Percentiles rank a stretch among this genome's conserved stretches.
Evolutionary conservation across 805 yeast genomes (phyloP).

Genomic region (Candida succiphila): DNA sequence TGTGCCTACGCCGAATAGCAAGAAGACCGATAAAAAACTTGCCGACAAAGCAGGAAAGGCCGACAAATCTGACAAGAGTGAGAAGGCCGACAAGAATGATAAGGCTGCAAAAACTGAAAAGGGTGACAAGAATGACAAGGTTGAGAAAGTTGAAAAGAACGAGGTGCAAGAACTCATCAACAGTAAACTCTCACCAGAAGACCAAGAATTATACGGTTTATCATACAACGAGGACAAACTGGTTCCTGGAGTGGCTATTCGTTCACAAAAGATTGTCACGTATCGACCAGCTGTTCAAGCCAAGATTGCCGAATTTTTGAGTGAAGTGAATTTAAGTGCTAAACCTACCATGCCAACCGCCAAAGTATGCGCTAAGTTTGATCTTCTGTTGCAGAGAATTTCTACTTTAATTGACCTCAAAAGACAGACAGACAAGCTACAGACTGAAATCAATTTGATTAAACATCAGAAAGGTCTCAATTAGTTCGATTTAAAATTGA

Average conservation of each 20-base stretch:
- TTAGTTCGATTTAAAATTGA: neutral
- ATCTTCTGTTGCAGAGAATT: constrained; percentile 59
- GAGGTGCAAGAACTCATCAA: constrained; percentile 29
- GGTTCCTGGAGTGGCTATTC: constrained; percentile 70
- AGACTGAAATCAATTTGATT: constrained; percentile 59
- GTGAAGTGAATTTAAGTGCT: constrained; percentile 70
- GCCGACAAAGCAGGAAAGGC: neutral
- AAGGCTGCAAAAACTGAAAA: constrained; percentile 25
- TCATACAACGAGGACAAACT: constrained; percentile 66
- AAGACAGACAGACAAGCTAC: constrained; percentile 78
- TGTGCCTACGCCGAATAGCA: no score
- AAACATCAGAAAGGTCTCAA: constrained; percentile 21
- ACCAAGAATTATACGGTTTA: constrained; percentile 79
- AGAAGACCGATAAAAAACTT: constrained; percentile 1
- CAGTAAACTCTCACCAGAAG: constrained; percentile 57
- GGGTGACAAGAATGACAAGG: constrained; percentile 6
- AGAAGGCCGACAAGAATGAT: constrained; percentile 14
- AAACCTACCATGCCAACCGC: constrained; percentile 87
- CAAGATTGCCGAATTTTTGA: constrained; percentile 49
- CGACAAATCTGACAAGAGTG: constrained; percentile 3
- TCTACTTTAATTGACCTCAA: constrained; percentile 72
- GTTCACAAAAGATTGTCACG: constrained; percentile 71
- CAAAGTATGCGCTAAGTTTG: constrained; percentile 66
- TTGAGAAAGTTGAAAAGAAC: constrained; percentile 8
- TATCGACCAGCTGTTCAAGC: constrained; percentile 70